Evolutionary conservation across 169 alveolate species (phyloP), one percentile per base, ranked within the genome.

Genomic region (Ichthyophthirius multifiliis): DNA sequence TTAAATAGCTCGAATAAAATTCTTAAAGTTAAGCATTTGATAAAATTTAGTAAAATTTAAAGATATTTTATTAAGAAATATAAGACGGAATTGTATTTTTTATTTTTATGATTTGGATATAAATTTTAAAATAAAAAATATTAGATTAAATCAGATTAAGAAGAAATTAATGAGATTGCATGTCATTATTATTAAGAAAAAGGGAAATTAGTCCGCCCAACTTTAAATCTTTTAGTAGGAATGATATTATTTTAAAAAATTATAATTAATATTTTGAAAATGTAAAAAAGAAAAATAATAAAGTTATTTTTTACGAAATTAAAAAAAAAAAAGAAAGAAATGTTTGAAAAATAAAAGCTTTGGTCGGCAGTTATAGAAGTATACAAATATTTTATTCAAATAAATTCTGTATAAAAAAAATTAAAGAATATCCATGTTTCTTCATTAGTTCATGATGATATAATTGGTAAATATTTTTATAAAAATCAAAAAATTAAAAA

Each of bases 131-230:
- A 31, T 15, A 32, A 0, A 39, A 32, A 32, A 5, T 13, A 30
- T 65, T 35, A 35, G 55, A 34, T 65, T 16, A 32, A 65, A n/a
- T 65, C 76, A 43, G 84, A 78, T 43, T 47, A 63, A 27, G 43
- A 37, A 20, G 32, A 44, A 30, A 47, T 78, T 18, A 78, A 78
- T 32, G 48, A 78, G 34, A 65, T 75, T 30, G 43, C 84, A n/a
- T 30, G 67, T 27, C 82, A 81, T 18, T 81, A 81, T 39, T 71
- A 64, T 43, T 64, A 71, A 34, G 73, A 81, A 30, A 74, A 81
- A 81, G 86, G 86, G 4, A 81, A 81, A 63, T 31, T 81, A 15
- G 71, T 81, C 10, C 67, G 86, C 47, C 86, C 86, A 5, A 46
- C 76, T 43, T 27, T 81, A 13, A 71, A 81, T 81, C 13, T 81